Evolutionary conservation across 495 filamentous ascomycete species (phyloP).

Genomic region (Melanomma pulvis-pyrius): DNA sequence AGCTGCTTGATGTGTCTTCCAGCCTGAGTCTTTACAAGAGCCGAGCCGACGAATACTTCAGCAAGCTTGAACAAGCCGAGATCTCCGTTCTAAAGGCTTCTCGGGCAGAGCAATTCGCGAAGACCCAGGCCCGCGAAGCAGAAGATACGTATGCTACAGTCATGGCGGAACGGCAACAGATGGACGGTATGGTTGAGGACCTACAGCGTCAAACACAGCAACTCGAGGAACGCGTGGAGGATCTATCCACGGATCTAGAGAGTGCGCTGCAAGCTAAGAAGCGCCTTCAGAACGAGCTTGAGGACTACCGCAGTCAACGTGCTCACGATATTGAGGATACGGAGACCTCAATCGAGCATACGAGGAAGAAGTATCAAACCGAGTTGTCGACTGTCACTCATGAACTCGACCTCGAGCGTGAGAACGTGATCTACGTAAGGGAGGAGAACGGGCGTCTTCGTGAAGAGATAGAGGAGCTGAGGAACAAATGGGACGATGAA

Average conservation of each 20-base stretch:
- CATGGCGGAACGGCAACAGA: constrained; percentile 88
- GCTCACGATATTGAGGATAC: constrained; percentile 97
- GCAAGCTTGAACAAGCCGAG: constrained; percentile 95
- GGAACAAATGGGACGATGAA: constrained; percentile 98
- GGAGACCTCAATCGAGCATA: constrained; percentile 94
- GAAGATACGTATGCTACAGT: constrained; percentile 89
- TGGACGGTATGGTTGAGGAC: constrained; percentile 87
- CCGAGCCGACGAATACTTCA: constrained; percentile 95
- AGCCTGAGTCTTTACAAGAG: constrained; percentile 89
- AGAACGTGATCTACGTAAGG: constrained; percentile 72
- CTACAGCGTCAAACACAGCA: constrained; percentile 86
- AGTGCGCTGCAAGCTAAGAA: constrained; percentile 89
- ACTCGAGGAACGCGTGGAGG: constrained; percentile 87
- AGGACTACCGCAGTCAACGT: constrained; percentile 93
- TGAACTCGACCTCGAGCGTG: constrained; percentile 90
- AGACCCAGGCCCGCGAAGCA: constrained; percentile 81
- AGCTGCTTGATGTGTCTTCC: constrained; percentile 78
- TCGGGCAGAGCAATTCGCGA: constrained; percentile 91
- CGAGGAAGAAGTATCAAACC: constrained; percentile 92
- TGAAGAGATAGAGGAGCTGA: constrained; percentile 91
- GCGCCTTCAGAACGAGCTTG: constrained; percentile 93
- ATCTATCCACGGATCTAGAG: constrained; percentile 86
- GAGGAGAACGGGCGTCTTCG: constrained; percentile 68
- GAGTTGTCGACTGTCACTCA: constrained; percentile 87
- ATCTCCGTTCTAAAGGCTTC: constrained; percentile 91